Conservation (phyloP, 148 eudicot genomes). For the Fagopyrum tataricum region DNA sequence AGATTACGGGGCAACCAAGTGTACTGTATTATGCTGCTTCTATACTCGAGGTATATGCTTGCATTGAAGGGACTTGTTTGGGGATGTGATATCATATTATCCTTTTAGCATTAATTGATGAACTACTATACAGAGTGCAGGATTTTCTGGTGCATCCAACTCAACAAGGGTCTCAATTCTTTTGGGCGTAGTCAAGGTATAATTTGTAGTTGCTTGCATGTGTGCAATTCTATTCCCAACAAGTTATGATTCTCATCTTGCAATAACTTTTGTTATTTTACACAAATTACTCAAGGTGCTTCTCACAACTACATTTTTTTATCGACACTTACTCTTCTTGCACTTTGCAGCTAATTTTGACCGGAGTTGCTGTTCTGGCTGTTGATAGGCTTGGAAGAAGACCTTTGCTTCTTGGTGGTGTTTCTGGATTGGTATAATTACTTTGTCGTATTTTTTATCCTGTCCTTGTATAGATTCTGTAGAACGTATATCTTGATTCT, state of each 20-base stretch:
- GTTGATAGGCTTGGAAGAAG: constrained; percentile 96
- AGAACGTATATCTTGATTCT: background rate
- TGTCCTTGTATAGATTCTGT: background rate
- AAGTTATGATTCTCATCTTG: background rate
- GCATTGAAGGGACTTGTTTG: background rate
- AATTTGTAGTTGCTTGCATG: background rate
- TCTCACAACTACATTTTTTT: background rate
- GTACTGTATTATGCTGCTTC: constrained; percentile 91
- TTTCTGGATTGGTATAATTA: constrained; percentile 73
- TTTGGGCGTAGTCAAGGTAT: constrained; percentile 82
- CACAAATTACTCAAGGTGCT: background rate
- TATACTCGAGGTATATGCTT: constrained; percentile 69
- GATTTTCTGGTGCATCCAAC: constrained; percentile 92
- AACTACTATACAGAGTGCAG: constrained; percentile 65
- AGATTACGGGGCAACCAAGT: constrained; percentile 99
- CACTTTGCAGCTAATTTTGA: constrained; percentile 63
- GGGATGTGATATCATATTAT: background rate
- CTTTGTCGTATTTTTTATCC: background rate
- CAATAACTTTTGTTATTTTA: background rate
- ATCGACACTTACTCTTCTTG: background rate
- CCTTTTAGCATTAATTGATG: background rate
- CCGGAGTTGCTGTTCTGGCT: constrained; percentile 71
- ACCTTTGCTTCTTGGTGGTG: constrained; percentile 93
- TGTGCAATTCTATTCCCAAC: background rate
- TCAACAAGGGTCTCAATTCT: constrained; percentile 94